phyloP scores from a whole-genome alignment of 1,284 basidiomycete species.

The Trametes sp. region DNA sequence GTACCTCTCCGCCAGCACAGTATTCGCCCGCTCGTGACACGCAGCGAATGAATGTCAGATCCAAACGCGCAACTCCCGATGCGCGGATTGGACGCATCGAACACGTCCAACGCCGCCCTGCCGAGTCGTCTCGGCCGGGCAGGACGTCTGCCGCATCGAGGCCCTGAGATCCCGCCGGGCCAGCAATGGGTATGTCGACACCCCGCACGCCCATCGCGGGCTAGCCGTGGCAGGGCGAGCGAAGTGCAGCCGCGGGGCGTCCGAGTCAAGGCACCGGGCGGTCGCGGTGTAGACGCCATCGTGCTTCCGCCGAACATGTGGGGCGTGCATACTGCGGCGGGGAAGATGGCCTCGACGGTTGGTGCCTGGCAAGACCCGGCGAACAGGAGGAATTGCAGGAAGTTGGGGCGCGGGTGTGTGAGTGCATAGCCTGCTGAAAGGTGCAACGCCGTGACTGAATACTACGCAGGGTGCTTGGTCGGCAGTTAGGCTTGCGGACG shows the following conservation, averaged over 20 bases:
- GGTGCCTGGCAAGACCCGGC: neutral
- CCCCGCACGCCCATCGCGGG: neutral
- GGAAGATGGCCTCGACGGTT: neutral
- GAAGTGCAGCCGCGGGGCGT: conserved; percentile 2
- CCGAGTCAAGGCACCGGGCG: conserved; percentile 5
- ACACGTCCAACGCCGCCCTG: neutral
- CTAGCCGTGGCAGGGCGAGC: no score
- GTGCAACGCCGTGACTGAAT: no score
- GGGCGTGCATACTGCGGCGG: no score
- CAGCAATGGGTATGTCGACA: neutral
- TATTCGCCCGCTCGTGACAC: neutral
- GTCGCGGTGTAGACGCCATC: neutral
- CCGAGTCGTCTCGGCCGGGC: neutral
- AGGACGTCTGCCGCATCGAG: conserved; percentile 6
- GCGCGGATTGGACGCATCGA: conserved; percentile 12
- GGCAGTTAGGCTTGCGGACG: conserved; percentile 4
- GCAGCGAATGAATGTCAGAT: neutral
- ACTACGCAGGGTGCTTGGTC: neutral
- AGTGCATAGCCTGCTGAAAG: no score
- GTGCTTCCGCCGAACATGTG: neutral
- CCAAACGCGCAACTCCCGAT: neutral
- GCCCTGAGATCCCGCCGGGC: conserved; percentile 3
- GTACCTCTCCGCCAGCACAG: neutral
- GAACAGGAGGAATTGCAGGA: neutral
- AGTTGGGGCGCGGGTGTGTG: neutral